Percentiles rank a stretch among this genome's conserved stretches.
Evolutionary conservation across 768 basidiomycete species (phyloP).

Genomic region (Rhizopogon vulgaris): DNA sequence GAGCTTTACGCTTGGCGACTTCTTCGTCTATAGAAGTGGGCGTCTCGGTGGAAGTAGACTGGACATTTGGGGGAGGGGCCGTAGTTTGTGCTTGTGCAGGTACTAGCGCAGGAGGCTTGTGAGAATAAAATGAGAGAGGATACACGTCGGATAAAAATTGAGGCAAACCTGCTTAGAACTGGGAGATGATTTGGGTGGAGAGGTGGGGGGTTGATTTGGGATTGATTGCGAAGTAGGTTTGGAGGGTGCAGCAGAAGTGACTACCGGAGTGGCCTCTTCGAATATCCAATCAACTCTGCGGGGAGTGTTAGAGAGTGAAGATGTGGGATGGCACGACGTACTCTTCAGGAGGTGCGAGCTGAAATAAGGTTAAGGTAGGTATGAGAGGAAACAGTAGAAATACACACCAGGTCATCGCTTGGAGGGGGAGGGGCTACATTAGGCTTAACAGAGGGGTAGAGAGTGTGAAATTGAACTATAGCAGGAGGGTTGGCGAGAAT

Average conservation of each 20-base stretch:
- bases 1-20: constrained; percentile 48
- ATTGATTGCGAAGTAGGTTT: neutral
- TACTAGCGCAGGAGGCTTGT: constrained; percentile 4
- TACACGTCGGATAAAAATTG: neutral
- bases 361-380: constrained; percentile 4
- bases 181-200: neutral
- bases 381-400: neutral
- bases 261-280: constrained; percentile 21
- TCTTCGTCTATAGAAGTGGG: constrained; percentile 35
- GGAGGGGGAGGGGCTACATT: constrained; percentile 6
- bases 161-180: constrained; percentile 1
- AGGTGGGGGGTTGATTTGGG: constrained; percentile 4
- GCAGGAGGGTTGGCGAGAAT: constrained; percentile 50
- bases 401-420: constrained; percentile 25
- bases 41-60: neutral
- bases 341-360: constrained; percentile 29
- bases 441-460: constrained; percentile 26
- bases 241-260: neutral
- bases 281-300: constrained; percentile 39
- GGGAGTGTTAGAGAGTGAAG: constrained; percentile 3
- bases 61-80: neutral
- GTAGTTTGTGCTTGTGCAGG: neutral
- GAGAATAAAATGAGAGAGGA: constrained; percentile 1
- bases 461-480: constrained; percentile 40
- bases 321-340: constrained; percentile 9